Base-by-base conservation (phyloP, 2,329 filamentous ascomycete species). In the Talaromyces sp. region DNA sequence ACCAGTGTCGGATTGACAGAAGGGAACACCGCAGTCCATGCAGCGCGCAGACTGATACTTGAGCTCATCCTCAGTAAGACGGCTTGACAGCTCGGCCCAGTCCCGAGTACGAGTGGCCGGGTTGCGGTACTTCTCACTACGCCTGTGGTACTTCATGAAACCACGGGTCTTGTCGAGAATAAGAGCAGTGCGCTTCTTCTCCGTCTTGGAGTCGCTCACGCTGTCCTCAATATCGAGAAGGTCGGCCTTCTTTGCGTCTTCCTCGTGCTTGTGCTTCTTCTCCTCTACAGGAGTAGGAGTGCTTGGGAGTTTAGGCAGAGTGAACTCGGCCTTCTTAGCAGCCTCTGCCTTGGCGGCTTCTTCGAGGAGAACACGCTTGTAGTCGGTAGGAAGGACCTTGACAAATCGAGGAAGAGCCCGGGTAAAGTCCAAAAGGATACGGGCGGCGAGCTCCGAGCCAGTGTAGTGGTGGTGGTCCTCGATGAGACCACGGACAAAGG, bases 381-480 rank as follows among this genome's bases (percentile, higher is more conserved):
- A 98, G 79, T 98, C 93, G 26, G 90, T 90, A 3, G 93, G 93
- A 62, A 98, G 82, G 57, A 97, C 89, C 83, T 96, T 97, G 79
- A 97, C 84, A 70, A 98, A 96, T 67, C 91, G 90, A 61, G 89
- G 89, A 57, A 97, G 85, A 50, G 93, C 93, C 67, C 92, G 88
- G 75, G 88, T 96, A 80, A 97, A 98, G 81, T 98, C 93, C n/a
- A 96, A 84, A 10, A 98, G 82, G 65, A 97, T 91, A 64, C 93
- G 90, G 62, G 93, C 93, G 32, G 93, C 93, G 58, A 96, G 85
- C 81, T 97, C 93, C 14, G 93, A 97, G 62, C 93, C 93, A 61
- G 93, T 98, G 82, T 96, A 97, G 77, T 97, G 93, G 77, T 97
- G 92, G 72, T 98, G 93, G 68, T 98, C 93, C 80, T 98, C 93